Conservation (phyloP, 2,329 filamentous ascomycete species). For the Xylaria sp. region DNA sequence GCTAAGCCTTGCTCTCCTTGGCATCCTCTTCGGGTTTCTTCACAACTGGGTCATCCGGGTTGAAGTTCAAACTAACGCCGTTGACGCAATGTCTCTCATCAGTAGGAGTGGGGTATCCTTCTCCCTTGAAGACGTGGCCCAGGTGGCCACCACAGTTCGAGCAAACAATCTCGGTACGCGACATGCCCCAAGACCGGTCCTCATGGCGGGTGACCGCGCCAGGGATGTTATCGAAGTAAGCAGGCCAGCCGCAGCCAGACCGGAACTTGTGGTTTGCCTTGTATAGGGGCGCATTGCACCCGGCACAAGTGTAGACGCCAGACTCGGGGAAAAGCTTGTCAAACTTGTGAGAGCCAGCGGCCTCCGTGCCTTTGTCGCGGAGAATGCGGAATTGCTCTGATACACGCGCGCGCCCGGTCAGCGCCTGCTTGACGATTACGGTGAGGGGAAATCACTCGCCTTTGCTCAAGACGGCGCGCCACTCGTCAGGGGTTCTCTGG, state of each 20-base stretch:
- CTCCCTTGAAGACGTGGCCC: constrained; percentile 90
- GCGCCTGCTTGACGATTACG: background rate
- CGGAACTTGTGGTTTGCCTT: constrained; percentile 94
- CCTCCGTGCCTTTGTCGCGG: constrained; percentile 89
- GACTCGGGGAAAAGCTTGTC: constrained; percentile 80
- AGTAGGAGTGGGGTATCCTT: constrained; percentile 82
- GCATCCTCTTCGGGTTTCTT: constrained; percentile 47
- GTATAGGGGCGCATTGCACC: constrained; percentile 87
- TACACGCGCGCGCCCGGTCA: constrained; percentile 1
- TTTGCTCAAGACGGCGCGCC: constrained; percentile 80
- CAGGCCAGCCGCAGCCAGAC: constrained; percentile 95
- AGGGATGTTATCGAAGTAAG: constrained; percentile 94
- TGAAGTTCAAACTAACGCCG: constrained; percentile 86
- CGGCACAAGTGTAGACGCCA: constrained; percentile 87
- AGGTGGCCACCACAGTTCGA: constrained; percentile 91
- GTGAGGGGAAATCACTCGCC: constrained; percentile 42
- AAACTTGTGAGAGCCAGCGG: constrained; percentile 78
- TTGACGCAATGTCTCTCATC: constrained; percentile 98
- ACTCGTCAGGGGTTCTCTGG: constrained; percentile 80
- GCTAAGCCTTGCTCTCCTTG: constrained; percentile 47
- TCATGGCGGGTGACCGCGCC: constrained; percentile 84
- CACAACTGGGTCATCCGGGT: constrained; percentile 63
- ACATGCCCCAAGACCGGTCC: constrained; percentile 80
- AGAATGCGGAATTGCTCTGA: constrained; percentile 96
- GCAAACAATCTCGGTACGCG: constrained; percentile 91